Evolutionary conservation across 1,139 yeast genomes (phyloP), one percentile per base, ranked within the genome.

Genomic region (Saccharomyces hybrid): DNA sequence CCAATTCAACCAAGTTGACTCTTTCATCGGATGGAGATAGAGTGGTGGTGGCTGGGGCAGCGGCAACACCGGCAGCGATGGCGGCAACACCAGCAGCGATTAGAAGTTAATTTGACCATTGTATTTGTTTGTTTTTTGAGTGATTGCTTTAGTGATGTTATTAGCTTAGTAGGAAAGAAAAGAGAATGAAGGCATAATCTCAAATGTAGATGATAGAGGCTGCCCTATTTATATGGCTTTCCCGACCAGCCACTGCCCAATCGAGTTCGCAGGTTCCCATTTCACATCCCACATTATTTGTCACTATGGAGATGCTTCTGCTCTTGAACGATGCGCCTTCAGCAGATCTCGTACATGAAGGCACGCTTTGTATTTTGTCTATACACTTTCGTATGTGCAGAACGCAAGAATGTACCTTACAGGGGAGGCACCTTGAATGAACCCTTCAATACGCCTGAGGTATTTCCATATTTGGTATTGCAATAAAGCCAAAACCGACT

Each of bases 1-100:
- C 49, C 11, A 55, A 41, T 48, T 55, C 56, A n/a, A 42, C 42
- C 46, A 51, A 24, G 48, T 42, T 48, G 31, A 53, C 48, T 41
- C 34, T 44, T 34, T 42, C 47, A 21, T 49, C 56, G 12, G 50
- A 48, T 31, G 51, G 52, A 47, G 54, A 28, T 42, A 53, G 28
- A 19, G 57, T 53, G 29, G 38, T 27, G 51, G 55, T 11, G 34
- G 34, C 34, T 29, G 34, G 34, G 34, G 34, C 34, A 29, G 34
- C 34, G 34, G 34, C 34, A 1, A 29, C 34, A 29, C 34, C 34
- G 14, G 34, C 34, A 29, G 34, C 34, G 34, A 29, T 29, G 34
- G 34, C 34, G 34, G 34, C 34, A 1, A 29, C 34, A 29, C 34
- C 34, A 29, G 34, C 34, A 29, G 34, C 34, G 34, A 29, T 29